Evolutionary conservation across 2,329 filamentous ascomycete genomes (phyloP).

Genomic region (Paecilomyces niveus): DNA sequence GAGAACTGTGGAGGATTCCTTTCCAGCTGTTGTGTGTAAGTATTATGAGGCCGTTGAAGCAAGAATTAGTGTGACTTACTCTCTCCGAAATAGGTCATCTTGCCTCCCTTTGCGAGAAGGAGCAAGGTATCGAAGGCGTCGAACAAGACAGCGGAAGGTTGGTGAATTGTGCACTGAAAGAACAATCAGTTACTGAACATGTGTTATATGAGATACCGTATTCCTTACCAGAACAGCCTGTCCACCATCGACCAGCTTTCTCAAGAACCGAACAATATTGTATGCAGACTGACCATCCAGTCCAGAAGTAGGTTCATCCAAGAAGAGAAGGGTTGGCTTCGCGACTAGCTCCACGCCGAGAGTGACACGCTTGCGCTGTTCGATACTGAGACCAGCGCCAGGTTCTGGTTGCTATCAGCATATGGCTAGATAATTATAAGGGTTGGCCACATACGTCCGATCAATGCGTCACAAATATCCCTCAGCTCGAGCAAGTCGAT

Average conservation of each 20-base stretch:
- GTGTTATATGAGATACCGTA: neutral
- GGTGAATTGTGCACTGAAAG: slow-evolving; percentile 54
- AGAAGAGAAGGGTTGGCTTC: slow-evolving; percentile 54
- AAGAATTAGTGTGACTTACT: slow-evolving; percentile 16
- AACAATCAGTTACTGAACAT: neutral
- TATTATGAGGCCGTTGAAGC: neutral
- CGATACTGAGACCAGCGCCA: slow-evolving; percentile 55
- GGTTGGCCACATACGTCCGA: slow-evolving; percentile 39
- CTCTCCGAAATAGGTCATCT: slow-evolving; percentile 61
- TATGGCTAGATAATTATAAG: neutral
- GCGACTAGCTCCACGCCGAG: slow-evolving; percentile 55
- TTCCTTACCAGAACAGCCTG: slow-evolving; percentile 55
- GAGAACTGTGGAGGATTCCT: slow-evolving; percentile 34
- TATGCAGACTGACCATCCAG: slow-evolving; percentile 60
- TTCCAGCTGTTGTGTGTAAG: slow-evolving; percentile 15
- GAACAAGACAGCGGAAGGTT: slow-evolving; percentile 61
- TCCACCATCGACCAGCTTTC: slow-evolving; percentile 58
- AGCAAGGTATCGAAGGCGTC: slow-evolving; percentile 60
- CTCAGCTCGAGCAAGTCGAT: slow-evolving; percentile 59
- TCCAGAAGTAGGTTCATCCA: slow-evolving; percentile 56
- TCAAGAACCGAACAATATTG: slow-evolving; percentile 52
- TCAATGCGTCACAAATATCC: slow-evolving; percentile 55
- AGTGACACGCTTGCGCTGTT: slow-evolving; percentile 59
- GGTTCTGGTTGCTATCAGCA: slow-evolving; percentile 17
- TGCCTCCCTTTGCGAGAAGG: slow-evolving; percentile 57